Conservation (phyloP, 176 grass and related monocot species). For the Cocos nucifera region DNA sequence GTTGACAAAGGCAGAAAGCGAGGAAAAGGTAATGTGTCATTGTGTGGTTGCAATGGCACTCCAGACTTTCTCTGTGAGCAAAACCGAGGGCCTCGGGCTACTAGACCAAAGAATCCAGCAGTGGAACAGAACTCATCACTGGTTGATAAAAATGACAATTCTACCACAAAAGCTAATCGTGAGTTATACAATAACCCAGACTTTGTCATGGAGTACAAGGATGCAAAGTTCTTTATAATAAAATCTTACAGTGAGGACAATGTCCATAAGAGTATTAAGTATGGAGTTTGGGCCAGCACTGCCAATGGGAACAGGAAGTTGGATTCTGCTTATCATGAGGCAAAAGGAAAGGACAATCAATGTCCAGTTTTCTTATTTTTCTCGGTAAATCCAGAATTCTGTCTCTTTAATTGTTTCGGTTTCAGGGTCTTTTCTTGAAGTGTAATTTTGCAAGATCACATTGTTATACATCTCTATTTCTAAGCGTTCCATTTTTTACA, state of each 20-base stretch:
- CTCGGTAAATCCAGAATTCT: slow-evolving; percentile 48
- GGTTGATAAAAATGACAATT: slow-evolving; percentile 38
- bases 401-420: slow-evolving; percentile 7
- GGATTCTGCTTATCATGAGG: slow-evolving; percentile 61
- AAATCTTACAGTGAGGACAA: slow-evolving; percentile 99
- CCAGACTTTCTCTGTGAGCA: slow-evolving; percentile 88
- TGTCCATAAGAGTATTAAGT: slow-evolving; percentile 98
- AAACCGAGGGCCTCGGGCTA: slow-evolving; percentile 80
- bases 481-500: no score
- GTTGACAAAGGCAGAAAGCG: slow-evolving; percentile 53
- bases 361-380: slow-evolving; percentile 79
- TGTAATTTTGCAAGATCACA: no score
- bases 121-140: slow-evolving; percentile 21
- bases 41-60: slow-evolving; percentile 59
- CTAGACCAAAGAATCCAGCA: slow-evolving; percentile 52
- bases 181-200: slow-evolving; percentile 56
- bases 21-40: slow-evolving; percentile 55
- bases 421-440: neutral
- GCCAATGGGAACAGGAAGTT: slow-evolving; percentile 93
- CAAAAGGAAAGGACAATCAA: slow-evolving; percentile 46
- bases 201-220: slow-evolving; percentile 65
- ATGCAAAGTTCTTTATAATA: slow-evolving; percentile 90
- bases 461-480: no score
- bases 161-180: slow-evolving; percentile 33
- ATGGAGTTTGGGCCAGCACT: slow-evolving; percentile 97